Evolutionary conservation across 441 rosid species (phyloP), one percentile per base, ranked within the genome.

Genomic region (Syzygium syzygioides): DNA sequence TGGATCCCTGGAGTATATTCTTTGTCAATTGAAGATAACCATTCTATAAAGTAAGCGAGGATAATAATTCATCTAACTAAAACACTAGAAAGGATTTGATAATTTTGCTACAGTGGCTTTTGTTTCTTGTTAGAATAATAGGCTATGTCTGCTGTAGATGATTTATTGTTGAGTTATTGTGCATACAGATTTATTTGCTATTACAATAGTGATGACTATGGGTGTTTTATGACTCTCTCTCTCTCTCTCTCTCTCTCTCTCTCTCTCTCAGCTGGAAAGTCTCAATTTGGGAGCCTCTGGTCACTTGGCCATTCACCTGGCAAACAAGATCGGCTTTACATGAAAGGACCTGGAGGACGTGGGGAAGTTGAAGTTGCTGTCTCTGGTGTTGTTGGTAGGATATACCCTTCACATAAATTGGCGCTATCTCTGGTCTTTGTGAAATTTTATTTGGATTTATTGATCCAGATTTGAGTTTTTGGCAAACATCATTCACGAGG

Each of bases 311-410:
- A 94, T 87, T 92, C 96, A 88, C 89, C 94, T 84, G 95, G 97
- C 30, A 97, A 98, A 96, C 92, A 98, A 62, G 99, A 97, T 90
- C 93, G 95, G 89, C 95, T 97, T 54, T 97, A 93, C 93, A 97
- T 98, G 99, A 97, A 91, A 90, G 99, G 99, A 87, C 99, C 99
- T 48, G 99, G 98, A 91, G 99, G 99, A 90, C 95, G 97, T 87
- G 99, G 99, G 90, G 99, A 97, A 92, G 99, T 98, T 89, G 99
- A 98, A 94, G 99, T 96, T 64, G 98, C 99, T 87, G 99, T 98
- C 89, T 94, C 99, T 92, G 97, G 99, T 88, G 97, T 98, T 91
- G 91, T 94, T 50, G 99, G 99, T 95, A 90, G 89, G 90, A 37
- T 54, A 26, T 89, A 55, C 76, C 41, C 86, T 68, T 52, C 17